Evolutionary conservation across 352 stramenopile genomes (phyloP), one percentile per base, ranked within the genome.

Genomic region (Phytophthora syringae): DNA sequence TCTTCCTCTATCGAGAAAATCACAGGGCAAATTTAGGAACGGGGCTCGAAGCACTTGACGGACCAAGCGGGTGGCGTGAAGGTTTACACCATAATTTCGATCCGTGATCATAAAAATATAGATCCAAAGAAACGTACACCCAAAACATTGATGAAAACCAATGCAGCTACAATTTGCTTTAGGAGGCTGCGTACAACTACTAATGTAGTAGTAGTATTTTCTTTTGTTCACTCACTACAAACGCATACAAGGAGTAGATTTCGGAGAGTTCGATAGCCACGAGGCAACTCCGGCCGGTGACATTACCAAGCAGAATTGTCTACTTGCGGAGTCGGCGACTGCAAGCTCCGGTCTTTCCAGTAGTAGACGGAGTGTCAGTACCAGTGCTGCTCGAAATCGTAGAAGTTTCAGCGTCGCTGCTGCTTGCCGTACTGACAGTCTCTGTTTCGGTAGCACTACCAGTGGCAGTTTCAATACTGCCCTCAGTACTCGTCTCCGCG

Each of bases 251-350:
- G 10, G 16, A 43, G 36, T 5, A 43, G 7, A 21, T 43, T 43
- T 15, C 12, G 16, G 36, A 15, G 12, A 21, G 36, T 21, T 15
- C 32, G 7, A 37, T 13, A 37, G 32, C 32, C 5, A 37, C 36
- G 3, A 43, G 3, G 2, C 36, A 18, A n/a, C n/a, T n/a, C n/a
- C n/a, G n/a, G n/a, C n/a, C n/a, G n/a, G n/a, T n/a, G n/a, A 43
- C 2, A 39, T 9, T 39, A 11, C 7, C 7, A 2, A 43, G 12
- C 22, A n/a, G 18, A 44, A 44, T 3, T 1, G 16, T 43, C 32
- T 67, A 61, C 52, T 68, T 68, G 34, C 60, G 60, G 24, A 63
- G 24, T 13, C 44, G 52, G 50, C 52, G 44, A 52, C 25, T 52
- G 22, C 60, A 68, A 30, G 39, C 57, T 18, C 42, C 32, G 12